These are phyloP conservation scores for Septoria petroselini DNA, from an alignment of 2,329 filamentous ascomycete genomes.

Conservation along the genomic window DNA sequence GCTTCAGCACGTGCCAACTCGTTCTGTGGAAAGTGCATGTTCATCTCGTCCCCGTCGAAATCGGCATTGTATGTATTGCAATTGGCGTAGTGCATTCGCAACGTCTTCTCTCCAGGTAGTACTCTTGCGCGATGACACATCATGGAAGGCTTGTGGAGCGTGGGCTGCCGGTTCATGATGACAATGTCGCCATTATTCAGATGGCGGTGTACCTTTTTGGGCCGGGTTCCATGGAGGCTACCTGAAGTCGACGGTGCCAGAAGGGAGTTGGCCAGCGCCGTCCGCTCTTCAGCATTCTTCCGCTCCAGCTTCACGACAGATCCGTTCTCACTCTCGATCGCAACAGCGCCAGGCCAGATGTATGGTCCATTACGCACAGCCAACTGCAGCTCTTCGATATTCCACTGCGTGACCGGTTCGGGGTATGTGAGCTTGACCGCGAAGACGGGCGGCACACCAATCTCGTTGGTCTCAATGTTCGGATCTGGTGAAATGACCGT, in stretches of 20 bases:
- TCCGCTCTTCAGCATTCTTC: constrained; percentile 83
- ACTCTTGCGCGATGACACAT: constrained; percentile 96
- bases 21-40: constrained; percentile 99
- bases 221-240: constrained; percentile 69
- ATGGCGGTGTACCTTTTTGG: constrained; percentile 96
- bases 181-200: constrained; percentile 96
- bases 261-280: constrained; percentile 87
- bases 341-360: constrained; percentile 89
- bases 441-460: constrained; percentile 97
- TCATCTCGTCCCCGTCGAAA: constrained; percentile 99
- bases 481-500: constrained; percentile 98
- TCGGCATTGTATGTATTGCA: constrained; percentile 99
- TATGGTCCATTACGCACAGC: constrained; percentile 92
- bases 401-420: constrained; percentile 94
- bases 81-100: constrained; percentile 99
- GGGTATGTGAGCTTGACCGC: constrained; percentile 94
- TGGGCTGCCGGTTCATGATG: constrained; percentile 97
- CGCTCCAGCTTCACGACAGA: constrained; percentile 83
- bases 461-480: constrained; percentile 98
- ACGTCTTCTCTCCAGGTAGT: constrained; percentile 88
- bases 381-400: constrained; percentile 92
- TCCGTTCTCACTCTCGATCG: constrained; percentile 93
- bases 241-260: constrained; percentile 73
- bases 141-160: constrained; percentile 96
- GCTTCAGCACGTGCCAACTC: constrained; percentile 92